Evolutionary conservation across 805 yeast genomes (phyloP), one percentile per base, ranked within the genome.

Genomic region (Wickerhamomyces queroliae): DNA sequence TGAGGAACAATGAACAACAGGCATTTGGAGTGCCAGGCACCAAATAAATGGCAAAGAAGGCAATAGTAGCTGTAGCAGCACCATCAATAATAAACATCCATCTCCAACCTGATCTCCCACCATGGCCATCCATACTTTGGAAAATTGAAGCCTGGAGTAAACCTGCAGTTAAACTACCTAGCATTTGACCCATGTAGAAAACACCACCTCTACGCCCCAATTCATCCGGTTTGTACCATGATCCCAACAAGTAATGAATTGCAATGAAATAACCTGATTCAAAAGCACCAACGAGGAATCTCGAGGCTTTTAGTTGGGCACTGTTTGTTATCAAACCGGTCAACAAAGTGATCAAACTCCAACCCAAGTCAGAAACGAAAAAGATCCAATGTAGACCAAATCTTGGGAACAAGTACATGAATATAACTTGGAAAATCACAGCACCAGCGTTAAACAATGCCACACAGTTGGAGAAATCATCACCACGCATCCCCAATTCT

Each of bases 11-110:
- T 3, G 79, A 72, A 40, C 73, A 71, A 51, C 80, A 70, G 33
- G 69, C 65, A 37, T 67, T 60, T 6, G 88, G 87, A 16, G 84
- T 80, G 36, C 87, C 88, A 9, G 88, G 89, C 44, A 79, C 60
- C 49, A 67, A 47, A 51, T 72, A 74, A 42, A 69, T 65, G 0
- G 83, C 84, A 37, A 74, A 43, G 7, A 81, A 10, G 6, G 81
- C 83, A 27, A 82, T 72, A 2, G 68, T 76, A 21, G 80, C 50
- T 1, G 86, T 78, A 31, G 81, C 70, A 34, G 78, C 59, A 10
- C 72, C 72, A 48, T 72, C 77, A 47, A 72, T 61, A 24, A 72
- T 63, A 44, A 69, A 71, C 39, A 70, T 66, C 77, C 77, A 72
- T 58, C 67, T 66, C 76, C 76, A 72, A 15, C 73, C 62, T 11